Percentiles rank a stretch among this genome's conserved stretches.
phyloP scores from a whole-genome alignment of 139 green algal species.

The Chlorella sp. region DNA sequence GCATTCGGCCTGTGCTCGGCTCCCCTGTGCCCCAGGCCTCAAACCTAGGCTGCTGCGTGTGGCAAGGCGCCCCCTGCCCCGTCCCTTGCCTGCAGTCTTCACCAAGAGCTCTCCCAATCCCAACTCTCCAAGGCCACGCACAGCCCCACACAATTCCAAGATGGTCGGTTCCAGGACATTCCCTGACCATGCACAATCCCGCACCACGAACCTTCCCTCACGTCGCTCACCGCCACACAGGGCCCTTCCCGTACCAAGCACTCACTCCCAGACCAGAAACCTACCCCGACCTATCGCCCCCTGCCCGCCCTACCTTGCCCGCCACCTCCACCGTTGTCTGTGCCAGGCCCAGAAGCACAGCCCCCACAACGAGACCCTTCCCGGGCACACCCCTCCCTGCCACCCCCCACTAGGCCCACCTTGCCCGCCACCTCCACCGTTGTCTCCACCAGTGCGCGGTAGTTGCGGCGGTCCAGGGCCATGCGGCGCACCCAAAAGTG shows the following conservation, averaged over 20 bases:
- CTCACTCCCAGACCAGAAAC: too few relatives aligned
- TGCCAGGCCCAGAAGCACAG: constrained; percentile 69
- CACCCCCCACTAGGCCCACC: constrained; percentile 42
- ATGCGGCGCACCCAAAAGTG: constrained; percentile 98
- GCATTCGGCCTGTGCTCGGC: too few relatives aligned
- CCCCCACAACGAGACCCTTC: background rate
- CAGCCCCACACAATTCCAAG: too few relatives aligned
- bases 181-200: too few relatives aligned
- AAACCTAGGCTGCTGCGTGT: background rate
- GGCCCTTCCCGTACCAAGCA: too few relatives aligned
- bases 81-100: background rate
- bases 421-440: constrained; percentile 91
- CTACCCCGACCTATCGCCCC: too few relatives aligned
- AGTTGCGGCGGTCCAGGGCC: constrained; percentile 96
- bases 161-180: too few relatives aligned
- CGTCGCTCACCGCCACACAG: background rate
- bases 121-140: background rate
- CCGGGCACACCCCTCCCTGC: background rate
- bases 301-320: constrained; percentile 60
- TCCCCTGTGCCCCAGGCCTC: background rate
- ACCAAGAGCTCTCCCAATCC: background rate
- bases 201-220: background rate
- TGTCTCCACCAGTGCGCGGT: constrained; percentile 95
- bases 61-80: background rate
- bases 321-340: constrained; percentile 96